phyloP scores from a whole-genome alignment of 331 rosid genomes.

The Malus hybrid region DNA sequence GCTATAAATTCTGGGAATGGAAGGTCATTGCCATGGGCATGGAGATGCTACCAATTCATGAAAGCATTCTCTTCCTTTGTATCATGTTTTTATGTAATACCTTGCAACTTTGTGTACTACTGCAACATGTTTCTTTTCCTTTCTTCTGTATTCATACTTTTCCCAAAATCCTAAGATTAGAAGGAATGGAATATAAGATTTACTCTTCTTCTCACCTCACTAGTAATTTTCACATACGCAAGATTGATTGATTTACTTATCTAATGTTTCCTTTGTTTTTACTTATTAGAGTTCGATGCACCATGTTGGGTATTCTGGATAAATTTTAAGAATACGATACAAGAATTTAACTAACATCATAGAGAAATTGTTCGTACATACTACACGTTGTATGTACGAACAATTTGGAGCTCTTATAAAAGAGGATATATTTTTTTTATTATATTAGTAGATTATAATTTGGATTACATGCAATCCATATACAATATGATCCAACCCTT shows the following conservation, averaged over 20 bases:
- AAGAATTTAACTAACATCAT: too few relatives aligned
- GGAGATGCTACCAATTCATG: slow-evolving; percentile 21
- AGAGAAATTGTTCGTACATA: neutral
- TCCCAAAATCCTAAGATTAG: too few relatives aligned
- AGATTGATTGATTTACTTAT: too few relatives aligned
- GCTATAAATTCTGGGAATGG: slow-evolving; percentile 40
- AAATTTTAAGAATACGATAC: neutral
- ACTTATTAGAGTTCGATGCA: too few relatives aligned
- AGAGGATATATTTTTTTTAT: neutral
- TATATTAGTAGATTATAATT: too few relatives aligned
- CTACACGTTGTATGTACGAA: neutral
- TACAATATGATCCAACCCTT: neutral
- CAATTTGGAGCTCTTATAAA: too few relatives aligned
- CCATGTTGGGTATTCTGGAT: too few relatives aligned
- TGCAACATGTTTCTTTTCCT: neutral
- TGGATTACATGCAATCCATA: neutral
- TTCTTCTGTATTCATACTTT: neutral
- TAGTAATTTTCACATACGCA: too few relatives aligned
- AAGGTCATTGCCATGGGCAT: slow-evolving; percentile 45
- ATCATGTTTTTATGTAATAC: slow-evolving; percentile 27
- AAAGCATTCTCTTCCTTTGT: slow-evolving; percentile 21
- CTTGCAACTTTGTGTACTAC: slow-evolving; percentile 35
- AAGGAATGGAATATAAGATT: too few relatives aligned
- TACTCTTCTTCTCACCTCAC: neutral
- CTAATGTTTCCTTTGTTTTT: too few relatives aligned